These are phyloP conservation scores for Neurospora sp. DNA, from an alignment of 495 filamentous ascomycete genomes.

Conservation along the genomic window DNA sequence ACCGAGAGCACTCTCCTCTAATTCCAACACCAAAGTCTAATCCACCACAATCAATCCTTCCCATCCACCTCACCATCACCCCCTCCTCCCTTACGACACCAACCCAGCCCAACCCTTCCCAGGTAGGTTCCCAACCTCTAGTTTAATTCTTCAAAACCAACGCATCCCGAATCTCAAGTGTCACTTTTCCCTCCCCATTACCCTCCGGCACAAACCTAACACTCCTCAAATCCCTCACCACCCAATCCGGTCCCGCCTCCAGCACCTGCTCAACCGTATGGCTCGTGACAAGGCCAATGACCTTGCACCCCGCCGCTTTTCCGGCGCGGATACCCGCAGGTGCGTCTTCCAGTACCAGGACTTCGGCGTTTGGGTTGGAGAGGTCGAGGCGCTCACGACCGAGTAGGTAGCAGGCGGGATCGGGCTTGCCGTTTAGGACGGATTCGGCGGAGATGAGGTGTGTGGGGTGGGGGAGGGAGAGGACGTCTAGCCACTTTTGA, in stretches of 20 bases:
- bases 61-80: background rate
- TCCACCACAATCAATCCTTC: background rate
- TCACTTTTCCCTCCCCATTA: slow-evolving; percentile 35
- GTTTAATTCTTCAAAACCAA: slow-evolving; percentile 12
- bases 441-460: slow-evolving; percentile 79
- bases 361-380: slow-evolving; percentile 21
- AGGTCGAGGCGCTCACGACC: slow-evolving; percentile 57
- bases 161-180: slow-evolving; percentile 40
- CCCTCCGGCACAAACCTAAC: slow-evolving; percentile 43
- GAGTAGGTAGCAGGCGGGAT: slow-evolving; percentile 73
- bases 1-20: background rate
- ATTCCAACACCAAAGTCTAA: background rate
- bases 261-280: slow-evolving; percentile 63
- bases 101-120: background rate
- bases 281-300: slow-evolving; percentile 79
- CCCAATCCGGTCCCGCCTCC: slow-evolving; percentile 75
- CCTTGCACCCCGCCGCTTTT: slow-evolving; percentile 81
- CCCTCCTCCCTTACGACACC: background rate
- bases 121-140: background rate
- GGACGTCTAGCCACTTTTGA: slow-evolving; percentile 60
- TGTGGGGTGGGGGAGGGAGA: slow-evolving; percentile 63
- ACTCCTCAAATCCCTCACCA: slow-evolving; percentile 69
- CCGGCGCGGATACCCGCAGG: slow-evolving; percentile 86
- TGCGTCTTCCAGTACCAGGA: slow-evolving; percentile 85
- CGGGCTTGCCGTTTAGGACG: slow-evolving; percentile 77